These are phyloP conservation scores for Dictyostelium capitatum DNA, from an alignment of 78 protist species.

Conservation along the genomic window DNA sequence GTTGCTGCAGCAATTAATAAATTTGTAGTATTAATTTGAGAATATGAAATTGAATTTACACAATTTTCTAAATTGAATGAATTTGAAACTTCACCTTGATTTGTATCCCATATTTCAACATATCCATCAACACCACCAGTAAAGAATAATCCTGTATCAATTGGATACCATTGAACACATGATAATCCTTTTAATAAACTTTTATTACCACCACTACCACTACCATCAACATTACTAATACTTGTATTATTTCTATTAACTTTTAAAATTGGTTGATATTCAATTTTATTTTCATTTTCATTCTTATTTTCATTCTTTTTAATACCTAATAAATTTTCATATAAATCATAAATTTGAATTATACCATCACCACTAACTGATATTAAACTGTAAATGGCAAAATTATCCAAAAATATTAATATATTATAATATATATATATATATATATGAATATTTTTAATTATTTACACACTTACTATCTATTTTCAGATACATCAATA, in stretches of 20 bases:
- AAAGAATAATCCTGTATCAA: slow-evolving; percentile 75
- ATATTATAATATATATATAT: background rate
- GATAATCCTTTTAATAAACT: slow-evolving; percentile 22
- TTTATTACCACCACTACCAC: background rate
- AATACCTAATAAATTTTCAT: slow-evolving; percentile 14
- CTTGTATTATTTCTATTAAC: background rate
- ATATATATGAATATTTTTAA: background rate
- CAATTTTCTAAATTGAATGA: slow-evolving; percentile 40
- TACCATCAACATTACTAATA: background rate
- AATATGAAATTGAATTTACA: slow-evolving; percentile 34
- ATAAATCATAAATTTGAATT: slow-evolving; percentile 52
- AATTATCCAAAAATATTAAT: no score
- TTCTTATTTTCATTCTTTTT: background rate
- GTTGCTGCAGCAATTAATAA: slow-evolving; percentile 50
- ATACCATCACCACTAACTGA: slow-evolving; percentile 58
- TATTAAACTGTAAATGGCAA: slow-evolving; percentile 21
- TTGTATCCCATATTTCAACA: slow-evolving; percentile 77
- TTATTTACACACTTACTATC: slow-evolving; percentile 46
- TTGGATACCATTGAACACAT: slow-evolving; percentile 59
- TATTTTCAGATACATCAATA: slow-evolving; percentile 45
- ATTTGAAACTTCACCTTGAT: slow-evolving; percentile 18
- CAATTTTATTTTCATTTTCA: background rate
- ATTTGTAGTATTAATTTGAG: background rate
- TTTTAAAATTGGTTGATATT: slow-evolving; percentile 5
- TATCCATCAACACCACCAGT: slow-evolving; percentile 46